Conservation (phyloP, 78 protist genomes). For the Dictyostelium brefeldianum region DNA sequence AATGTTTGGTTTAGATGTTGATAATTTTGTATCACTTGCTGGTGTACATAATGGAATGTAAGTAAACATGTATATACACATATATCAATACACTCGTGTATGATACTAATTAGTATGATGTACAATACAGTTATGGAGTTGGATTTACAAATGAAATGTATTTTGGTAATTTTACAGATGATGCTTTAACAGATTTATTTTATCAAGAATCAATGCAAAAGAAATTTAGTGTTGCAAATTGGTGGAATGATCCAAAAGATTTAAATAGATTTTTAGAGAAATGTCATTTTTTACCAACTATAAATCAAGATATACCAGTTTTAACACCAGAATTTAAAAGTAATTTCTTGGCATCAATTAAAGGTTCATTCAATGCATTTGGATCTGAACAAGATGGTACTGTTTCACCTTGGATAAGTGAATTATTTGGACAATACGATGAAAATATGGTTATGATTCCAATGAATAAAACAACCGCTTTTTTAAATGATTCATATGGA, state of each 20-base stretch:
- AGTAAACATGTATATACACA: background rate
- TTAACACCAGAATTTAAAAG: slow-evolving; percentile 12
- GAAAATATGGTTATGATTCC: slow-evolving; percentile 9
- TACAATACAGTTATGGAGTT: slow-evolving; percentile 45
- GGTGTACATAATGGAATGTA: slow-evolving; percentile 70
- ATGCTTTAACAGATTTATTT: slow-evolving; percentile 31
- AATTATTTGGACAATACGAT: slow-evolving; percentile 46
- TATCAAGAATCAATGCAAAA: slow-evolving; percentile 39
- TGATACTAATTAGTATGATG: too few species aligned
- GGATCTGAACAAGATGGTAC: slow-evolving; percentile 45
- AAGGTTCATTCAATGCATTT: slow-evolving; percentile 49
- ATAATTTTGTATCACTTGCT: slow-evolving; percentile 52
- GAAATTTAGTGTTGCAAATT: slow-evolving; percentile 32
- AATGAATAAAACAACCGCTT: slow-evolving; percentile 1
- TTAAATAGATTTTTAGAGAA: slow-evolving; percentile 5
- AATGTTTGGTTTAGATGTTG: slow-evolving; percentile 44
- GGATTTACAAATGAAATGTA: slow-evolving; percentile 6
- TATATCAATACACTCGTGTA: background rate
- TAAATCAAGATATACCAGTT: slow-evolving; percentile 26
- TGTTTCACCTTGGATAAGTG: slow-evolving; percentile 55
- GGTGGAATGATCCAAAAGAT: slow-evolving; percentile 43
- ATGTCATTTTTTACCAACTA: slow-evolving; percentile 13
- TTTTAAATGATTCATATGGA: slow-evolving; percentile 51
- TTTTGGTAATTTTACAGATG: slow-evolving; percentile 27
- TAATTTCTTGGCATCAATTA: slow-evolving; percentile 5